These are phyloP conservation scores for Phytopythium vexans DNA, from an alignment of 352 stramenopile genomes.

Conservation along the genomic window DNA sequence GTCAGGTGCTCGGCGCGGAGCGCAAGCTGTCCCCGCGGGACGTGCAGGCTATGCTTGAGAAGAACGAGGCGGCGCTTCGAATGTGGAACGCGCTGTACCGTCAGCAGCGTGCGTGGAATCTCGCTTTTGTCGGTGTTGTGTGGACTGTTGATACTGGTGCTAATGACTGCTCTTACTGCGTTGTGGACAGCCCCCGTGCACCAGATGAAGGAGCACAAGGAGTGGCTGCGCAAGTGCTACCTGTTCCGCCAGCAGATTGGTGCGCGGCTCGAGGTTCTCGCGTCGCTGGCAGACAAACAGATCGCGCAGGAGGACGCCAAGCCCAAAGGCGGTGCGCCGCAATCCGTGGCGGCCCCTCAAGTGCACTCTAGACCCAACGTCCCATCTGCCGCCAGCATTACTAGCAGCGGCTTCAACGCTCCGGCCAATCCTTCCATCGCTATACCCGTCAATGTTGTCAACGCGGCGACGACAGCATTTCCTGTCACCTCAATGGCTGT, in stretches of 20 bases:
- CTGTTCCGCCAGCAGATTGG: slow-evolving; percentile 69
- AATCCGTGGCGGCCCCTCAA: not conserved
- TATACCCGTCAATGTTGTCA: not conserved
- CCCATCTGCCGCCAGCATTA: not conserved
- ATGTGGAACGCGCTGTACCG: slow-evolving; percentile 72
- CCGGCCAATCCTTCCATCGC: too few species aligned
- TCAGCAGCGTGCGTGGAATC: slow-evolving; percentile 55
- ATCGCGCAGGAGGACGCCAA: slow-evolving; percentile 63
- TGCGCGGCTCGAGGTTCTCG: slow-evolving; percentile 64
- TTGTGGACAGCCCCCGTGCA: slow-evolving; percentile 41
- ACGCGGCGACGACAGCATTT: not conserved
- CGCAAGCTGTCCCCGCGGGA: slow-evolving; percentile 55
- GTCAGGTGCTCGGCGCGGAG: slow-evolving; percentile 33
- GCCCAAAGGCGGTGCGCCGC: not conserved
- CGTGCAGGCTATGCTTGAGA: slow-evolving; percentile 84
- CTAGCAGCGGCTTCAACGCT: too few species aligned
- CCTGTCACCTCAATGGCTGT: not conserved
- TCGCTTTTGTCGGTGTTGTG: not conserved
- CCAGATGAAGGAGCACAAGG: slow-evolving; percentile 54
- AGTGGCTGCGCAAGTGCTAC: slow-evolving; percentile 68
- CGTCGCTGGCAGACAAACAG: slow-evolving; percentile 77
- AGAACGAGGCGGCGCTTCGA: slow-evolving; percentile 76
- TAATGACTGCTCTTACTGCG: not conserved
- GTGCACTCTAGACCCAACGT: not conserved
- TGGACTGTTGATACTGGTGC: not conserved